phyloP scores from a whole-genome alignment of 2,329 filamentous ascomycete genomes.

The Penicillium sp. region DNA sequence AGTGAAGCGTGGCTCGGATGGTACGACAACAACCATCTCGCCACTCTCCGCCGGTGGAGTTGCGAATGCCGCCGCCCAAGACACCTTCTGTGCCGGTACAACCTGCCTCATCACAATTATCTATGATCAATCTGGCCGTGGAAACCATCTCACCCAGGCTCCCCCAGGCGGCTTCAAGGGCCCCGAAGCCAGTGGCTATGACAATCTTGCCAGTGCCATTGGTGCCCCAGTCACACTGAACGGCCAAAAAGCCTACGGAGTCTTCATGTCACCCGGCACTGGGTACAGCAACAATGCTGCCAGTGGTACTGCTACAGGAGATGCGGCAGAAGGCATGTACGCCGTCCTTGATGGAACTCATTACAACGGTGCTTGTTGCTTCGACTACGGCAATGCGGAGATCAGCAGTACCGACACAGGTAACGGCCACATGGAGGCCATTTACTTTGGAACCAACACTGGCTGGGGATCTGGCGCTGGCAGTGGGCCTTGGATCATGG shows the following conservation, averaged over 20 bases:
- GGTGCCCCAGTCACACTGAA: slow-evolving; percentile 64
- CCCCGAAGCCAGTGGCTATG: slow-evolving; percentile 58
- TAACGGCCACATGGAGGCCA: slow-evolving; percentile 68
- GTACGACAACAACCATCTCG: slow-evolving; percentile 49
- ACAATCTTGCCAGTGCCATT: slow-evolving; percentile 60
- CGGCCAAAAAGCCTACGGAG: slow-evolving; percentile 64
- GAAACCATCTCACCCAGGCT: slow-evolving; percentile 65
- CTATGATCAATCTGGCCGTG: slow-evolving; percentile 65
- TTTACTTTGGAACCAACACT: slow-evolving; percentile 62
- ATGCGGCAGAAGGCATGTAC: slow-evolving; percentile 49
- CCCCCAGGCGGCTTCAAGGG: slow-evolving; percentile 59
- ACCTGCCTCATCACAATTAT: slow-evolving; percentile 66
- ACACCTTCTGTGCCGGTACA: slow-evolving; percentile 61
- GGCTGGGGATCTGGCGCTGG: slow-evolving; percentile 60
- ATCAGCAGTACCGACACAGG: slow-evolving; percentile 56
- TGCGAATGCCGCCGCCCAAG: slow-evolving; percentile 62
- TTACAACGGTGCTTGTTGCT: slow-evolving; percentile 43
- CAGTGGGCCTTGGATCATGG: slow-evolving; percentile 67
- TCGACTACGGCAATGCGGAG: slow-evolving; percentile 62
- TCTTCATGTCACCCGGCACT: slow-evolving; percentile 62
- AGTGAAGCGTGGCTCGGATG: slow-evolving; percentile 56
- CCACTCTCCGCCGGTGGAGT: slow-evolving; percentile 61
- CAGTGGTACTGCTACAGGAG: slow-evolving; percentile 56
- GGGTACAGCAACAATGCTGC: slow-evolving; percentile 63
- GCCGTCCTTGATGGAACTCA: slow-evolving; percentile 36